Conservation (phyloP, 108 stramenopile species). For the Cylindrotheca closterium region DNA sequence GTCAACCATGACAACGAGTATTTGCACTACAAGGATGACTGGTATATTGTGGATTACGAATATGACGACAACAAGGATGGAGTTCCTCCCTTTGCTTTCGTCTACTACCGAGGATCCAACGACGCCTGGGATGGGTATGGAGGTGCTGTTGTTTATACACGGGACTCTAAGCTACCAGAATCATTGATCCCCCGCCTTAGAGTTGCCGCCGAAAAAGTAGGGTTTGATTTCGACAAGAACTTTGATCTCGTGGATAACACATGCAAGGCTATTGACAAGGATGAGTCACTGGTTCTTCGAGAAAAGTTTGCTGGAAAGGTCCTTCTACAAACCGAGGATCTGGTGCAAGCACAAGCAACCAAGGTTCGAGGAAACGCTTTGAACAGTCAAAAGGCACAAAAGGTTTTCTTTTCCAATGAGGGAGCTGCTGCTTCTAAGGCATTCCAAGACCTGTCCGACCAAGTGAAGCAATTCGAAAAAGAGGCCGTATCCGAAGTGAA, state of each 20-base stretch:
- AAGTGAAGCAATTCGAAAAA: slow-evolving; percentile 63
- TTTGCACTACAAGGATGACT: slow-evolving; percentile 96
- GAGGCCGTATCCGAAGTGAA: slow-evolving; percentile 37
- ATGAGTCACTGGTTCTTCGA: slow-evolving; percentile 56
- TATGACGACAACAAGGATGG: slow-evolving; percentile 69
- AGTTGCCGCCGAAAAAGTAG: slow-evolving; percentile 83
- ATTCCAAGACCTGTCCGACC: slow-evolving; percentile 63
- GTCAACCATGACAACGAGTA: slow-evolving; percentile 98
- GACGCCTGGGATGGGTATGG: slow-evolving; percentile 98
- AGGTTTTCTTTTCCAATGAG: slow-evolving; percentile 62
- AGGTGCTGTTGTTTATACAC: slow-evolving; percentile 94
- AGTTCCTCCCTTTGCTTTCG: slow-evolving; percentile 87
- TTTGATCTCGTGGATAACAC: slow-evolving; percentile 78
- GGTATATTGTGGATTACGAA: slow-evolving; percentile 95
- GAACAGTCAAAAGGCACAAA: slow-evolving; percentile 76
- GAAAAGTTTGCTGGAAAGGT: slow-evolving; percentile 87
- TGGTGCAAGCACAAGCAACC: slow-evolving; percentile 74
- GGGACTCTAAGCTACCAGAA: slow-evolving; percentile 73
- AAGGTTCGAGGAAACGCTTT: slow-evolving; percentile 68
- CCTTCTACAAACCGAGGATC: slow-evolving; percentile 72
- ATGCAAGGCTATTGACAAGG: slow-evolving; percentile 46
- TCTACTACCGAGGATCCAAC: slow-evolving; percentile 93
- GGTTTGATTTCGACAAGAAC: slow-evolving; percentile 84
- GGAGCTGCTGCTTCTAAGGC: slow-evolving; percentile 50
- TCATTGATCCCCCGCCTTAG: slow-evolving; percentile 73